These are phyloP conservation scores for Suillus alpinus DNA, from an alignment of 768 basidiomycete species.

Conservation along the genomic window DNA sequence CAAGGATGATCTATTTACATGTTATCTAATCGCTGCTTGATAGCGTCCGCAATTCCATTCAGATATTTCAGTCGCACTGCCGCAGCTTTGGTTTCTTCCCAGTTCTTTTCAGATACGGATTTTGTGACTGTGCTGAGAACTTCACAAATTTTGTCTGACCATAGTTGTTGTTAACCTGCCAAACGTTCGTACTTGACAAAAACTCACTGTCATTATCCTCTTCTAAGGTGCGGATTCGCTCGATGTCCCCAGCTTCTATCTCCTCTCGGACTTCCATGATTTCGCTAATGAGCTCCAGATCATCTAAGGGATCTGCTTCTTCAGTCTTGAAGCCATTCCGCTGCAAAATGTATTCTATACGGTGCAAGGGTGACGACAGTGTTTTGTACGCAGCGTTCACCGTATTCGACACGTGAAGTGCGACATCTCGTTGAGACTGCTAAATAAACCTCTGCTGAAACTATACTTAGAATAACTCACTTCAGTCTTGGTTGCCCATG, in stretches of 20 bases:
- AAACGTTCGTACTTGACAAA: background rate
- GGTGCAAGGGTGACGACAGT: conserved; percentile 66
- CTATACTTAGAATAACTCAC: conserved; percentile 34
- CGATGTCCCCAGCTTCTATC: conserved; percentile 58
- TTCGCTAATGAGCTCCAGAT: conserved; percentile 67
- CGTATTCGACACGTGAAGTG: conserved; percentile 53
- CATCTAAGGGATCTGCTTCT: conserved; percentile 73
- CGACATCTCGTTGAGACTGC: conserved; percentile 23
- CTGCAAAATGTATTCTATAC: conserved; percentile 79
- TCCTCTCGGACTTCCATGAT: conserved; percentile 79
- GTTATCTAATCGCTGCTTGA: conserved; percentile 12
- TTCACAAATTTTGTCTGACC: conserved; percentile 49
- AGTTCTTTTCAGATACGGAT: conserved; percentile 51
- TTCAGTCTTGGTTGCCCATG: conserved; percentile 67
- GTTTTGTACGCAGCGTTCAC: conserved; percentile 83
- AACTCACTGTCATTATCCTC: conserved; percentile 55
- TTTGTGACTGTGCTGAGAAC: conserved; percentile 46
- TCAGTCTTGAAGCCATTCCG: conserved; percentile 53
- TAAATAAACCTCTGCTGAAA: background rate
- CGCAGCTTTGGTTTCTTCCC: conserved; percentile 53
- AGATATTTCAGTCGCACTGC: conserved; percentile 76
- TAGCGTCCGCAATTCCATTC: conserved; percentile 49
- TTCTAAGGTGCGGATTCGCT: conserved; percentile 49
- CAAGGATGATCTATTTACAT: background rate
- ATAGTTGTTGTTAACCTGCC: background rate